Conservation (phyloP, 805 yeast genomes). For the Priceomyces melissophilus region DNA sequence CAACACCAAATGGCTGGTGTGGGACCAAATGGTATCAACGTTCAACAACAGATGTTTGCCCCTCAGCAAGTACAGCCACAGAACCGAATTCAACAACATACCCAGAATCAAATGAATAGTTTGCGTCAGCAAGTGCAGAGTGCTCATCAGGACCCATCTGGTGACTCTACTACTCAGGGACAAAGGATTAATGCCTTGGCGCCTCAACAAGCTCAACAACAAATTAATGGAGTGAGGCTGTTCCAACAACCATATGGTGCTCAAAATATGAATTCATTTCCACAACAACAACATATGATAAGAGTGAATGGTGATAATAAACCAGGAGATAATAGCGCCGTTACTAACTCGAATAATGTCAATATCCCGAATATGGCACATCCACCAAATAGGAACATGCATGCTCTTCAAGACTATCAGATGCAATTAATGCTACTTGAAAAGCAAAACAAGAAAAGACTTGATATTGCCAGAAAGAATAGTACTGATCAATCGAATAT, state of each 20-base stretch:
- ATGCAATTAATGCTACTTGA: conserved; percentile 73
- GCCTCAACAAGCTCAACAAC: conserved; percentile 14
- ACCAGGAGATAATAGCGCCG: neutral
- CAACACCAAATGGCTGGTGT: conserved; percentile 16
- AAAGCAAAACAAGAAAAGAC: conserved; percentile 67
- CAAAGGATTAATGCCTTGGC: conserved; percentile 13
- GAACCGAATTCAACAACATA: conserved; percentile 41
- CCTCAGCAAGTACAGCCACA: conserved; percentile 17
- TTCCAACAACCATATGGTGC: conserved; percentile 11
- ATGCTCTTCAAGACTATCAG: conserved; percentile 78
- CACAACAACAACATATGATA: conserved; percentile 7
- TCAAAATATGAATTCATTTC: conserved; percentile 6
- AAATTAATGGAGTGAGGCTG: conserved; percentile 9
- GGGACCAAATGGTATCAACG: conserved; percentile 12
- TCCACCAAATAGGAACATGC: conserved; percentile 29
- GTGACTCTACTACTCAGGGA: conserved; percentile 16
- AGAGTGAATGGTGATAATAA: conserved; percentile 11
- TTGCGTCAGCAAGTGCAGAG: conserved; percentile 41
- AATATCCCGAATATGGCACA: conserved; percentile 3
- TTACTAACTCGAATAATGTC: conserved; percentile 4
- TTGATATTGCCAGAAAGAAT: conserved; percentile 49
- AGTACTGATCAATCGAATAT: conserved; percentile 12
- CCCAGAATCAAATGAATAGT: conserved; percentile 50
- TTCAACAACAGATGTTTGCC: conserved; percentile 31
- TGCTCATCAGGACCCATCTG: conserved; percentile 14